These are phyloP conservation scores for Hevea brasiliensis DNA, from an alignment of 345 rosid genomes.

Conservation along the genomic window DNA sequence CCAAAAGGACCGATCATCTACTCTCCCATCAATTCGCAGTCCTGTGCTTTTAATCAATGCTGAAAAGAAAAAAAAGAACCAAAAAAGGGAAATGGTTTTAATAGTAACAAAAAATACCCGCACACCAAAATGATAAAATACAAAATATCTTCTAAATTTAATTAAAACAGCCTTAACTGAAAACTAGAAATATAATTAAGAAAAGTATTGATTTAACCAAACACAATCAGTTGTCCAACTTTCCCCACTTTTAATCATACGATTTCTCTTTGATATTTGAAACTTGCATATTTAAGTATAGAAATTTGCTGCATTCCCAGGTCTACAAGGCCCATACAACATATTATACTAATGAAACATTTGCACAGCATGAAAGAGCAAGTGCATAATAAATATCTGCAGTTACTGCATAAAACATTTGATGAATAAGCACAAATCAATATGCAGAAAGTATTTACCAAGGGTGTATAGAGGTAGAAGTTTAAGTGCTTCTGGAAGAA, in stretches of 20 bases:
- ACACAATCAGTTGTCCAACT: neutral
- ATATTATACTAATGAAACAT: neutral
- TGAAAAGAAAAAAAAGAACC: constrained; percentile 32
- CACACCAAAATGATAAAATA: neutral
- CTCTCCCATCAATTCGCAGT: constrained; percentile 72
- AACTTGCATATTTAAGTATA: neutral
- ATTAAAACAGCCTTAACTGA: neutral
- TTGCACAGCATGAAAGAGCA: neutral
- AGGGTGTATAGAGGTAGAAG: constrained; percentile 89
- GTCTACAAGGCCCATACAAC: neutral
- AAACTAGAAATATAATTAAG: neutral
- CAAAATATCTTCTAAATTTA: neutral
- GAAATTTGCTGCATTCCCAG: neutral
- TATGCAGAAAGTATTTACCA: constrained; percentile 41
- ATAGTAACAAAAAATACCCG: neutral
- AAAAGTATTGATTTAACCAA: neutral
- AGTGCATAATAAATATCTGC: neutral
- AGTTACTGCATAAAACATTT: constrained; percentile 1
- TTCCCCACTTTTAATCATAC: neutral
- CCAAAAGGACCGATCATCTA: constrained; percentile 93
- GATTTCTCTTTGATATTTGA: neutral
- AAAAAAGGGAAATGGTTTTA: neutral
- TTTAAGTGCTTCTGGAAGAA: constrained; percentile 97
- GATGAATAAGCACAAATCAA: neutral
- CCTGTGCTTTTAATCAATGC: constrained; percentile 84